These are phyloP conservation scores for Podila horticola DNA, from an alignment of 192 early-diverging fungal species.

Conservation along the genomic window DNA sequence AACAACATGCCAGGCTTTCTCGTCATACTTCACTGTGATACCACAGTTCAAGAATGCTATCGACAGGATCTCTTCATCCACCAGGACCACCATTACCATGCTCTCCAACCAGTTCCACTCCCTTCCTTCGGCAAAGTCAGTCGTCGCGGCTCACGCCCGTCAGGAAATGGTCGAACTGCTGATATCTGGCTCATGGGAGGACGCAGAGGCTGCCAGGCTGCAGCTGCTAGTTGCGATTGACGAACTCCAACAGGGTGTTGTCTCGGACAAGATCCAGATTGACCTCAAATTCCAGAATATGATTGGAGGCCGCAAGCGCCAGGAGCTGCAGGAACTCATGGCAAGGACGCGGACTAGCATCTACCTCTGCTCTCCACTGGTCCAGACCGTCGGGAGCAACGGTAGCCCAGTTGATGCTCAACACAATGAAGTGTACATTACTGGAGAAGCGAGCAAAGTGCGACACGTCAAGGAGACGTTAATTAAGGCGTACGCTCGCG, in stretches of 20 bases:
- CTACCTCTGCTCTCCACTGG: slow-evolving; percentile 73
- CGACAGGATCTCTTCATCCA: slow-evolving; percentile 34
- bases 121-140: slow-evolving; percentile 33
- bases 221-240: slow-evolving; percentile 36
- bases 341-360: slow-evolving; percentile 75
- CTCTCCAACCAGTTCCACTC: slow-evolving; percentile 48
- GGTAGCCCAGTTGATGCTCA: slow-evolving; percentile 21
- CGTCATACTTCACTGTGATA: slow-evolving; percentile 18
- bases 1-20: slow-evolving; percentile 8
- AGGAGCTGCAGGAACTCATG: slow-evolving; percentile 71
- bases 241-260: slow-evolving; percentile 18
- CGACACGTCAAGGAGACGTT: slow-evolving; percentile 51
- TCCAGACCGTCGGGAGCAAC: slow-evolving; percentile 42
- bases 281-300: slow-evolving; percentile 71
- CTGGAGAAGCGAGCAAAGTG: slow-evolving; percentile 57
- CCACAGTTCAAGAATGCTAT: slow-evolving; percentile 40
- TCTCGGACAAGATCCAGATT: slow-evolving; percentile 37
- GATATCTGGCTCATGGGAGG: slow-evolving; percentile 47
- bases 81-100: slow-evolving; percentile 32
- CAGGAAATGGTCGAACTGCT: slow-evolving; percentile 46
- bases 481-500: slow-evolving; percentile 53
- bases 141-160: slow-evolving; percentile 32
- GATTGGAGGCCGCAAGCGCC: slow-evolving; percentile 73
- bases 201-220: slow-evolving; percentile 41
- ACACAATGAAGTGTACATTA: slow-evolving; percentile 58